Percentiles rank a stretch among this genome's conserved stretches.
Conservation (phyloP, 345 rosid genomes). For the Murraya paniculata region DNA sequence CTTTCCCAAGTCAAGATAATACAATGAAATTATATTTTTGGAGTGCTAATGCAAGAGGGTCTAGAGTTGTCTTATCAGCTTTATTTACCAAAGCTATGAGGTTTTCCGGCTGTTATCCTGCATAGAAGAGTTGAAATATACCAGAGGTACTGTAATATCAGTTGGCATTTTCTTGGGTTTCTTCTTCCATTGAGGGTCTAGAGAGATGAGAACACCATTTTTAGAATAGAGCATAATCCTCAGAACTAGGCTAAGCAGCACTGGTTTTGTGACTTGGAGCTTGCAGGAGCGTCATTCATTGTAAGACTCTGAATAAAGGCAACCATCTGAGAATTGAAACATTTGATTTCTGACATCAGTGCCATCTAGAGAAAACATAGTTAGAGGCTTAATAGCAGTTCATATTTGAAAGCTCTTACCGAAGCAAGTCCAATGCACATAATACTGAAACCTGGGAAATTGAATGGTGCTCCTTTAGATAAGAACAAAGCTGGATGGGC, state of each 20-base stretch:
- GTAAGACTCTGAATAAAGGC: slow-evolving; percentile 67
- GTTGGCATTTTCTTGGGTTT: neutral
- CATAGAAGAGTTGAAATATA: neutral
- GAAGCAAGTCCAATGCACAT: slow-evolving; percentile 53
- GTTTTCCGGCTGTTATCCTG: neutral
- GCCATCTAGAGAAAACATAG: neutral
- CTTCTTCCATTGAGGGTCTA: neutral
- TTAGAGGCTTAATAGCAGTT: no score
- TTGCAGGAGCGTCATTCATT: slow-evolving; percentile 35
- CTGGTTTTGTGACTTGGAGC: slow-evolving; percentile 17
- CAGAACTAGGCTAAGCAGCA: slow-evolving; percentile 19
- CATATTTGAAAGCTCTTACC: slow-evolving; percentile 35
- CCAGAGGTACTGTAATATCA: neutral
- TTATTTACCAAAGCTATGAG: neutral
- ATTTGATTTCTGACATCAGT: neutral
- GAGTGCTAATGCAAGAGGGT: neutral
- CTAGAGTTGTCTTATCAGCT: neutral
- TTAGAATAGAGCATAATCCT: neutral
- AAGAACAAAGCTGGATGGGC: slow-evolving; percentile 69
- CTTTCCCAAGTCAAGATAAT: no score
- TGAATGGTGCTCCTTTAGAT: slow-evolving; percentile 67
- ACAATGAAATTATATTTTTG: neutral
- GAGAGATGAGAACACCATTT: neutral
- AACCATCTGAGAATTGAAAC: slow-evolving; percentile 49
- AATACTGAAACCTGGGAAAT: slow-evolving; percentile 85